Base-by-base conservation (phyloP, 2,329 filamentous ascomycete genomes). In the Pseudocercospora fuligena region DNA sequence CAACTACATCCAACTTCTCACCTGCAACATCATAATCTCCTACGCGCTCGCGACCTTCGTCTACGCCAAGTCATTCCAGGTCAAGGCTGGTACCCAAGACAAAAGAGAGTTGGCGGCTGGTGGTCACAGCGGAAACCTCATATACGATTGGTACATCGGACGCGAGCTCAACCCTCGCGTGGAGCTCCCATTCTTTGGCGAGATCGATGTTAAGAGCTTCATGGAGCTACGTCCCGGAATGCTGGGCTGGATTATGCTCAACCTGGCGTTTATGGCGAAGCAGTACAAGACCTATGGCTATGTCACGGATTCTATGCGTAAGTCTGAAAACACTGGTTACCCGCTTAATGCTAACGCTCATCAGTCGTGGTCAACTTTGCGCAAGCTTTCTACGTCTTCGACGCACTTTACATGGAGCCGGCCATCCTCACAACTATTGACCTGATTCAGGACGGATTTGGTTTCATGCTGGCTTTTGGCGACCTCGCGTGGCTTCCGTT, bases 131-230 rank as follows among this genome's bases (percentile, higher is more conserved):
- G 94, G 93, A 65, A 97, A 97, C 79, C 82, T 93, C 69, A 80
- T 97, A 43, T 97, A 98, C 79, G 94, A 98, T 80, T 98, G 93
- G 89, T 98, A 93, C 81, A 97, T 98, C 71, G 94, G 94, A 21
- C 92, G 94, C 29, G 94, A 98, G 80, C 88, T 98, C 67, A 98
- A 98, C 81, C 94, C 94, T 2, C 92, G 94, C 58, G 80, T 96
- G 66, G 88, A 85, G 0, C 82, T 97, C 25, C 93, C 93, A 1
- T 78, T 96, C 58, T 85, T 97, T 70, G 92, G 93, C 66, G 91
- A 93, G 73, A 85, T 97, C 59, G 94, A 98, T 76, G 90, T 98
- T 80, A 97, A 97, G 81, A 85, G 90, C 67, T 97, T 90, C 79
- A 91, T 91, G 79, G 94, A 98, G 81, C 85, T 97, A 75, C 89